A percentile compares a stretch with the other conserved stretches of the same genome.
phyloP scores from a whole-genome alignment of 2,329 filamentous ascomycete genomes.

The Talaromyces sp. region DNA sequence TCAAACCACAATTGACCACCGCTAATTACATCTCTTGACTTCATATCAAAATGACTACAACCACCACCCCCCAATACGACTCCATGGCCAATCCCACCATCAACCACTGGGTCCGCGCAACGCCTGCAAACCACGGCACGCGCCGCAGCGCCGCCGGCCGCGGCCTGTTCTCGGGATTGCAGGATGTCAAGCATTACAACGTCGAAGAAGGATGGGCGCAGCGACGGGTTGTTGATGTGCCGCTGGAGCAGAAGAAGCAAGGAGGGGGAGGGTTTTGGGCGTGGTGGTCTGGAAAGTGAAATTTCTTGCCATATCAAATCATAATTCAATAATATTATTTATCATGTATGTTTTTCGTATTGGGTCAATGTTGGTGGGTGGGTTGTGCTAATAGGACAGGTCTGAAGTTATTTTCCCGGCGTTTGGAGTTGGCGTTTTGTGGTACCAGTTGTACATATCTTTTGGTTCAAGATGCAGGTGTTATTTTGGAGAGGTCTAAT shows the following conservation, averaged over 20 bases:
- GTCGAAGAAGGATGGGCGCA: constrained; percentile 32
- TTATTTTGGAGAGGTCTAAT: too few relatives aligned
- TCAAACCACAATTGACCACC: too few relatives aligned
- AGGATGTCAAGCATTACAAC: constrained; percentile 34
- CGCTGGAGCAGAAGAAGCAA: neutral
- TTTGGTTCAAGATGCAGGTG: too few relatives aligned
- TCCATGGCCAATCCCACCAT: constrained; percentile 10
- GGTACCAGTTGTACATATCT: too few relatives aligned
- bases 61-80: constrained; percentile 23
- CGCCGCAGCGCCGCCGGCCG: constrained; percentile 29
- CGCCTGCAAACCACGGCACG: neutral
- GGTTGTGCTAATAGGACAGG: neutral
- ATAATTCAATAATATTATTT: too few relatives aligned
- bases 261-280: neutral
- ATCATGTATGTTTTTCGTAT: too few relatives aligned
- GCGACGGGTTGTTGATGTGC: constrained; percentile 18
- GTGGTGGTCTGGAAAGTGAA: constrained; percentile 1
- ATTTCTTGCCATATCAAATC: too few relatives aligned
- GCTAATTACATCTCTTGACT: too few relatives aligned
- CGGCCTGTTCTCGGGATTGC: constrained; percentile 34
- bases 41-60: neutral
- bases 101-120: constrained; percentile 29
- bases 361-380: too few relatives aligned
- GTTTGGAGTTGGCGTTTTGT: neutral
- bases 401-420: too few relatives aligned